A percentile compares a stretch with the other conserved stretches of the same genome.
These are phyloP conservation scores for Neurospora sp. DNA, from an alignment of 495 filamentous ascomycete species.

Conservation along the genomic window DNA sequence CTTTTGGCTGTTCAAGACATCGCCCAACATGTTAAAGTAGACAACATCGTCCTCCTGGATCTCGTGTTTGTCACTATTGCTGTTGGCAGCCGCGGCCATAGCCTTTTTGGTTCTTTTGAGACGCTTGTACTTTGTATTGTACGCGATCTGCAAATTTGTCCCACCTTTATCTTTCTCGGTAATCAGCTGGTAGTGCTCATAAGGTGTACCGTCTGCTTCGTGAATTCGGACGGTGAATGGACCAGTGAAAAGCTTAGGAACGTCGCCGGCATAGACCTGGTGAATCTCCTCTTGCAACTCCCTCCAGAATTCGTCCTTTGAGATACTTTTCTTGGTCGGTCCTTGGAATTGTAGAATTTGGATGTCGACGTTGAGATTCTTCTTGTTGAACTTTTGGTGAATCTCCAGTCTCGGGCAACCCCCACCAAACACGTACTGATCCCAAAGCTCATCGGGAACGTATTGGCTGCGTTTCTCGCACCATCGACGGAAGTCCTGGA, in stretches of 20 bases:
- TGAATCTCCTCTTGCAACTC: constrained; percentile 70
- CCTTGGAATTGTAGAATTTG: constrained; percentile 72
- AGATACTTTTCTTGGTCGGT: constrained; percentile 27
- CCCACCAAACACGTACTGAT: constrained; percentile 81
- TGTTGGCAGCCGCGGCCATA: constrained; percentile 56
- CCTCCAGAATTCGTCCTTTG: constrained; percentile 65
- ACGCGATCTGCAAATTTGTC: constrained; percentile 74
- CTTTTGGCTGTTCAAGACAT: constrained; percentile 73
- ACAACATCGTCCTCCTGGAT: constrained; percentile 73
- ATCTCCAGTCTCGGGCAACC: constrained; percentile 82
- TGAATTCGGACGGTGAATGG: constrained; percentile 98
- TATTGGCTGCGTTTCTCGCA: constrained; percentile 84
- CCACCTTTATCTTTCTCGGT: constrained; percentile 63
- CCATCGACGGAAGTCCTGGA: constrained; percentile 60
- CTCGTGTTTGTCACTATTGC: constrained; percentile 55
- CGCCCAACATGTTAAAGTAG: constrained; percentile 95
- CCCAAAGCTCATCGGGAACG: constrained; percentile 77
- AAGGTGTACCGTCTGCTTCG: constrained; percentile 96
- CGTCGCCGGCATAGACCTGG: constrained; percentile 55
- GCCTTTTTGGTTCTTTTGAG: constrained; percentile 86
- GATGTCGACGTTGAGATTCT: constrained; percentile 91
- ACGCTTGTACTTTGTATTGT: constrained; percentile 98
- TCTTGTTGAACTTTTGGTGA: constrained; percentile 91
- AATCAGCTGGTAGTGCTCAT: constrained; percentile 96
- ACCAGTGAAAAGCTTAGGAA: constrained; percentile 76